Evolutionary conservation across 306 rosid genomes (phyloP), one percentile per base, ranked within the genome.

Genomic region (Inga laurina): DNA sequence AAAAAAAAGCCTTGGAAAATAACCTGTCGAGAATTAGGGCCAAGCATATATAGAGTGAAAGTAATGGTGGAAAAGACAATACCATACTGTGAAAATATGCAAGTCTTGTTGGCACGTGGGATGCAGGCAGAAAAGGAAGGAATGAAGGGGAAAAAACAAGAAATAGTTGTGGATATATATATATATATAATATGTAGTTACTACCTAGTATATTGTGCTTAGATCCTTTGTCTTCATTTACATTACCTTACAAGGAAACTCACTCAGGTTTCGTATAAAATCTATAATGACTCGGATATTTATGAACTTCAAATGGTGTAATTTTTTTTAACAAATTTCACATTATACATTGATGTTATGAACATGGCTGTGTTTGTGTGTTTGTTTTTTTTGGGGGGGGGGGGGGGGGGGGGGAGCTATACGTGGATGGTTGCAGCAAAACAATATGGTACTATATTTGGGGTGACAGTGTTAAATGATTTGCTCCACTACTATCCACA

Each of bases 401-500:
- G 4, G 18, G 11, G 13, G 13, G 18, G 19, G 54, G 54, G 19
- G 56, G 19, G 16, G 56, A 12, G 6, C 18, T 8, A 57, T n/a
- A n/a, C n/a, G 13, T 57, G 34, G 67, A 66, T 34, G 79, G 21
- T 19, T 14, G 16, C 79, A 56, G 61, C 79, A 72, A 86, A 27
- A 86, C 52, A 76, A 62, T 62, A 24, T 24, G 37, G 37, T 62
- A 27, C 69, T 14, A 64, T 64, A 64, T 64, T 11, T 64, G 39
- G 19, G 41, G 41, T 2, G 69, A 64, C 69, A 64, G 18, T 13
- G 69, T 34, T 57, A 83, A 84, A 86, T 86, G 91, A 85, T 78
- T 82, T 84, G 74, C 76, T 85, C 88, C 86, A 89, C 85, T 78
- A 78, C 21, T 81, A 80, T 83, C 70, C 68, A 62, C 15, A 27